Percentiles rank a stretch among this genome's conserved stretches.
These are phyloP conservation scores for Pythium graminicola DNA, from an alignment of 352 stramenopile genomes.

Conservation along the genomic window DNA sequence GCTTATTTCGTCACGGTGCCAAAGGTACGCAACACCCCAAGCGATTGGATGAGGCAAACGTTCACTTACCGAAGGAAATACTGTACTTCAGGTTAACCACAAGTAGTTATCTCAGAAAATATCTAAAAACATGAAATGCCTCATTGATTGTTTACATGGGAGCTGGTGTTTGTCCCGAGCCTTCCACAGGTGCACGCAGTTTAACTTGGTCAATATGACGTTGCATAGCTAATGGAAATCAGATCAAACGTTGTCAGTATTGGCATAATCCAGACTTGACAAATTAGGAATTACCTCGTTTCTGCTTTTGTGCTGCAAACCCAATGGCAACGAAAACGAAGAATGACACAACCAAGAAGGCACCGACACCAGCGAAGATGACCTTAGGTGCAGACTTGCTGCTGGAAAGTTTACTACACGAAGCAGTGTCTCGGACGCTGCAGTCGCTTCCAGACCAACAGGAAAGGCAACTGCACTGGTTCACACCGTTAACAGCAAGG, in stretches of 20 bases:
- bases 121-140: not conserved
- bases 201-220: conserved; percentile 59
- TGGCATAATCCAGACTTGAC: not conserved
- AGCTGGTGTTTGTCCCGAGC: conserved; percentile 28
- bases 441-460: conserved; percentile 76
- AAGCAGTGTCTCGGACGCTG: conserved; percentile 49
- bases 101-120: not conserved
- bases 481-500: conserved; percentile 50
- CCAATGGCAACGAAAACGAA: conserved; percentile 69
- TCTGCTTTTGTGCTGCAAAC: conserved; percentile 65
- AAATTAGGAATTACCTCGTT: conserved; percentile 40
- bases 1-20: conserved; percentile 3
- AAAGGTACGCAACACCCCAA: conserved; percentile 8
- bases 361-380: conserved; percentile 67
- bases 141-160: conserved; percentile 13
- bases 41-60: not conserved
- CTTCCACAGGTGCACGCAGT: conserved; percentile 31
- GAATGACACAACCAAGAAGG: conserved; percentile 67
- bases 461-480: conserved; percentile 62
- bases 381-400: conserved; percentile 51
- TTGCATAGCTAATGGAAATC: conserved; percentile 40
- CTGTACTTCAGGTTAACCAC: conserved; percentile 8
- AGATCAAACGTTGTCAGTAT: not conserved
- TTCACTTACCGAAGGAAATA: conserved; percentile 12
- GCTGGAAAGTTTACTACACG: conserved; percentile 44